Evolutionary conservation across 768 basidiomycete genomes (phyloP).

Genomic region (Hydnomerulius pinastri): DNA sequence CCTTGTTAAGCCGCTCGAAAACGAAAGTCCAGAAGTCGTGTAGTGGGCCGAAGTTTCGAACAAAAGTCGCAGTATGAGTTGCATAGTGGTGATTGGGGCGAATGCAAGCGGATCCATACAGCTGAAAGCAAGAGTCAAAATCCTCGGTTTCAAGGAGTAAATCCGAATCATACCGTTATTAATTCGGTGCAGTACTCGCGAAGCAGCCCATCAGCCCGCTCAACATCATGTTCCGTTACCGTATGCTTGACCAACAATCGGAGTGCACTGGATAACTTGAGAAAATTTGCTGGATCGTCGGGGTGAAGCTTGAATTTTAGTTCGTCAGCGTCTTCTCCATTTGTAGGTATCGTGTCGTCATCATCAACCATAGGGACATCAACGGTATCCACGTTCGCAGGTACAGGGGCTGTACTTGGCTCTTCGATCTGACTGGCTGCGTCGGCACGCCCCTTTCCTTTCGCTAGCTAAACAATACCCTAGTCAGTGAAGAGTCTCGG

Average conservation of each 20-base stretch:
- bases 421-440: too few relatives aligned
- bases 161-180: background rate
- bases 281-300: background rate
- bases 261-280: background rate
- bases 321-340: too few relatives aligned
- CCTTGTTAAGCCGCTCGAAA: conserved; percentile 38
- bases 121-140: conserved; percentile 20
- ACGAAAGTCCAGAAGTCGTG: conserved; percentile 41
- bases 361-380: too few relatives aligned
- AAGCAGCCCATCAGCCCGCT: background rate
- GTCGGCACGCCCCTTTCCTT: too few relatives aligned
- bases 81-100: conserved; percentile 41
- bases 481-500: too few relatives aligned
- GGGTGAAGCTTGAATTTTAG: background rate
- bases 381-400: too few relatives aligned
- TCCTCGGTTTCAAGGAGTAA: too few relatives aligned
- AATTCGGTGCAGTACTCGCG: background rate
- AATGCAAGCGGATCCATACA: conserved; percentile 32
- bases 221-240: background rate
- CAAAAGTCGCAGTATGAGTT: conserved; percentile 27
- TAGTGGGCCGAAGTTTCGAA: conserved; percentile 37
- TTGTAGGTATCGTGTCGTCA: too few relatives aligned
- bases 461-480: too few relatives aligned
- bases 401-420: too few relatives aligned
- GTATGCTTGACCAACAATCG: background rate